Evolutionary conservation across 768 basidiomycete genomes (phyloP), one percentile per base, ranked within the genome.

Genomic region (Amylocystis lapponica): DNA sequence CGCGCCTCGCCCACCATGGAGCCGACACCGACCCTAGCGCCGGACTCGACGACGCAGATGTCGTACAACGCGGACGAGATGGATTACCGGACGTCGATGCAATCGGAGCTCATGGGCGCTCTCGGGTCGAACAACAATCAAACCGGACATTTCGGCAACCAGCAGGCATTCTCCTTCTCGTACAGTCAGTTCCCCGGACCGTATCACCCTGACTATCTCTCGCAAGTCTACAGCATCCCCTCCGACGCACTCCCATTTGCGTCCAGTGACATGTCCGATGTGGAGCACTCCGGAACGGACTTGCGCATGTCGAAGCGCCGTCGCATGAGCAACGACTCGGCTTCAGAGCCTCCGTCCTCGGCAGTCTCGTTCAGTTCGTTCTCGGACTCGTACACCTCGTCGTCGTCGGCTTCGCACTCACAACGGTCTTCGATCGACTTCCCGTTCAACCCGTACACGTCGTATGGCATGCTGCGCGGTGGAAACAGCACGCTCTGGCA

Each of bases 401-500:
- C 74, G 7, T 76, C 79, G 4, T 68, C 75, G 4, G 64, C 76
- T 0, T 75, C 72, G 1, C 76, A 76, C 44, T 83, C 82, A 2
- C 76, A 78, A 34, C 71, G 74, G 2, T 72, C 74, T 0, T 81
- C 83, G 13, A 76, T 83, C 66, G 83, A 87, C 21, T 72, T 69
- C 38, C 78, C 82, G 0, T 86, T 79, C 60, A 70, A 67, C 50
- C 64, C 56, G 13, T 81, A 74, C 55, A 67, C 78, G 14, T 67
- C 75, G 2, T 64, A 68, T 6, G 72, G 70, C n/a, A 69, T 74
- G 4, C 63, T 80, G 22, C 66, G 79, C 13, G 78, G 76, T 5
- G 75, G 74, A 5, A 74, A 72, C 0, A 80, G 75, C 49, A 49
- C 81, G 7, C 82, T 84, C 54, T 87, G 85, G 84, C 86, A 89